These are phyloP conservation scores for Boletus speciosus DNA, from an alignment of 768 basidiomycete genomes.

Conservation along the genomic window DNA sequence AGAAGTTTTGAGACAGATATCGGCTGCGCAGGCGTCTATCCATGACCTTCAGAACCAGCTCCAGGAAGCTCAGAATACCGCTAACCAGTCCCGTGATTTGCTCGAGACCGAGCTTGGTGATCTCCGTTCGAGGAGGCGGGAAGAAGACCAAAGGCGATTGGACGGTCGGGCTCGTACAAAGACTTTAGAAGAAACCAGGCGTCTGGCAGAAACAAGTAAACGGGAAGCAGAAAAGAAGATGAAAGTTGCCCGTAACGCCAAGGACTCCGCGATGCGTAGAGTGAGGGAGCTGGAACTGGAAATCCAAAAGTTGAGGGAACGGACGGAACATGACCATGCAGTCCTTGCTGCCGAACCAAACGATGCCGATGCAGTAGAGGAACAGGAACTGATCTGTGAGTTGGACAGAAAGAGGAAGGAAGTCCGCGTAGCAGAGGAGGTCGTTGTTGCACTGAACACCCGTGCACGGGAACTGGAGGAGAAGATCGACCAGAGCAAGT, in stretches of 20 bases:
- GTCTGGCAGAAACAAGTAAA: constrained; percentile 73
- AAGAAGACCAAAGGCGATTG: constrained; percentile 74
- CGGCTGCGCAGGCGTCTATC: constrained; percentile 55
- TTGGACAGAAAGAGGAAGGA: constrained; percentile 59
- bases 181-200: constrained; percentile 79
- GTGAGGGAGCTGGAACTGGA: constrained; percentile 60
- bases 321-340: constrained; percentile 53
- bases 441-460: constrained; percentile 55
- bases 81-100: constrained; percentile 55
- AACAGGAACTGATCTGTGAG: constrained; percentile 41
- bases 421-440: constrained; percentile 57
- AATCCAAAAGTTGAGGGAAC: constrained; percentile 52
- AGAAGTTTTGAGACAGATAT: constrained; percentile 75
- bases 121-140: constrained; percentile 69
- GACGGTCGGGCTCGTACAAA: constrained; percentile 86
- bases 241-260: constrained; percentile 59
- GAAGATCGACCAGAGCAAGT: constrained; percentile 59
- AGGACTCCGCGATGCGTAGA: constrained; percentile 58
- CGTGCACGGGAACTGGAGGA: constrained; percentile 76
- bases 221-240: constrained; percentile 88
- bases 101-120: constrained; percentile 75
- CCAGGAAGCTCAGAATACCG: constrained; percentile 51
- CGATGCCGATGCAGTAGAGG: constrained; percentile 43
- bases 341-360: constrained; percentile 44
- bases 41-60: constrained; percentile 70